Evolutionary conservation across 1,139 yeast genomes (phyloP), one percentile per base, ranked within the genome.

Genomic region (Kodamaea ohmeri): DNA sequence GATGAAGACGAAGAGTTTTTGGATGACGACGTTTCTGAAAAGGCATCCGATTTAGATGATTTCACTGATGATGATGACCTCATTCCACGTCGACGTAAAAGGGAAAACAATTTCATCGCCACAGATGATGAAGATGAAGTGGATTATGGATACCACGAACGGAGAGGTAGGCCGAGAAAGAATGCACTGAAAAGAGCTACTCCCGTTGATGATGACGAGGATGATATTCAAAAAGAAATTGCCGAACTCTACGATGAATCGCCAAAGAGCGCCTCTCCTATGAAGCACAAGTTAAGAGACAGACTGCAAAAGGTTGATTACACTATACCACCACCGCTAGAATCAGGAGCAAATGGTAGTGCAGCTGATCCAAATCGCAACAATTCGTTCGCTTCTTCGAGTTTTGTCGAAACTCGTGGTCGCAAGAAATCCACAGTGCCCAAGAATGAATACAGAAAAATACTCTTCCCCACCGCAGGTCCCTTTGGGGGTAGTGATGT

Each of bases 401-500:
- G 12, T 17, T 28, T 21, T 21, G 25, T 35, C 12, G 53, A 57
- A 44, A 56, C 67, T n/a, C 57, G 59, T 37, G 52, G 53, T 9
- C 49, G 59, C 13, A 47, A 42, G 31, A 55, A 63, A 6, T 51
- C 63, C 4, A 54, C 58, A n/a, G 26, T 40, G 17, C 52, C 49
- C 25, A 76, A 70, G 48, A 69, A 66, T 34, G 73, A 74, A 26
- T 66, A 64, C 44, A 58, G 84, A 36, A 73, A 85, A 52, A 73
- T 92, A 31, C 63, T 88, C 33, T 87, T 83, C 52, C 95, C 96
- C n/a, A 88, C 96, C 0, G 87, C 89, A n/a, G 96, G 97, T 1
- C 96, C 97, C 2, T 92, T 92, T 67, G 96, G 96, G 19, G 97
- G 97, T 21, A 82, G 89, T 46, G 96, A 88, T 55, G 87, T 83